Percentiles rank a stretch among this genome's conserved stretches.
phyloP scores from a whole-genome alignment of 441 rosid genomes.

The Populus hybrid region DNA sequence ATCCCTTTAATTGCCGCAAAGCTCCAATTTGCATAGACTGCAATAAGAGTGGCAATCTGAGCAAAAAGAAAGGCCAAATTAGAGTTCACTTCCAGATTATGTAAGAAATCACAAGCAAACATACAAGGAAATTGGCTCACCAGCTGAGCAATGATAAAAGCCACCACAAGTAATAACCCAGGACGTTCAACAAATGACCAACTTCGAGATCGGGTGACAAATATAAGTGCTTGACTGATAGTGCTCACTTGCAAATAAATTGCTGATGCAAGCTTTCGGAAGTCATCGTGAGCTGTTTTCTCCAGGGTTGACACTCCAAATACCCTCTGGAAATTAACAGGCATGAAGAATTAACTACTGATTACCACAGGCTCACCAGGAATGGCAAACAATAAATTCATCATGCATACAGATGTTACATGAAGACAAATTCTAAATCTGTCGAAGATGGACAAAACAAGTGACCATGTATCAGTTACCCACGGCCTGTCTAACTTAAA shows the following conservation, averaged over 20 bases:
- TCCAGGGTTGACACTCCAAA: constrained; percentile 86
- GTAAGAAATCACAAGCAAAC: constrained; percentile 4
- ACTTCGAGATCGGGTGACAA: constrained; percentile 89
- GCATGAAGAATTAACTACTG: constrained; percentile 14
- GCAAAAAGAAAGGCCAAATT: constrained; percentile 9
- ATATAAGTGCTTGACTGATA: constrained; percentile 94
- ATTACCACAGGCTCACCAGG: neutral
- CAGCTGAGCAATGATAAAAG: constrained; percentile 87
- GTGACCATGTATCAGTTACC: neutral
- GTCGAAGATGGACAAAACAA: neutral
- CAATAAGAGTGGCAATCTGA: constrained; percentile 91
- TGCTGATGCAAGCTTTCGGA: constrained; percentile 92
- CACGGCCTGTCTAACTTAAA: neutral
- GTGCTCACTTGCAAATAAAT: constrained; percentile 95
- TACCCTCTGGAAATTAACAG: constrained; percentile 42
- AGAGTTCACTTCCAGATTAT: neutral
- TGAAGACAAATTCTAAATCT: neutral
- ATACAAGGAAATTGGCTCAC: constrained; percentile 34
- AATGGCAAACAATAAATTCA: neutral
- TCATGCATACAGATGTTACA: neutral
- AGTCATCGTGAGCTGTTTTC: constrained; percentile 85
- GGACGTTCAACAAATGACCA: constrained; percentile 97
- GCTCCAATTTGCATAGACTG: constrained; percentile 93
- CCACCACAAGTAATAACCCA: constrained; percentile 63
- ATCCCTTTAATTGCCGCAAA: constrained; percentile 97